Base-by-base conservation (phyloP, 768 basidiomycete species). In the Rhodotorula sphaerocarpa region DNA sequence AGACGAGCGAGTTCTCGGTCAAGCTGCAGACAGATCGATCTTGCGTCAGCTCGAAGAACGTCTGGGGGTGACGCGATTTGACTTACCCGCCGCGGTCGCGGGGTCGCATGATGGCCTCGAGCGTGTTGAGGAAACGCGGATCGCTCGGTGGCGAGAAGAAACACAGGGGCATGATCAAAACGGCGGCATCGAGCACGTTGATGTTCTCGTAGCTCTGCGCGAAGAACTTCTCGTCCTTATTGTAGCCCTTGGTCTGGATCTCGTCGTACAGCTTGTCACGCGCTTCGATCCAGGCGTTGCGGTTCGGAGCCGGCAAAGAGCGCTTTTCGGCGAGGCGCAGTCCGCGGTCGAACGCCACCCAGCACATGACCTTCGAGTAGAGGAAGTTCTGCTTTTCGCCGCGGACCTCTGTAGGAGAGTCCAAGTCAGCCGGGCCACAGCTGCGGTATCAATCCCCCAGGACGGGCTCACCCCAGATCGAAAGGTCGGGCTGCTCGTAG, bases 331-430 rank as follows among this genome's bases (percentile, higher is more conserved):
- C 89, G 28, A 99, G 80, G 15, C 93, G 87, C 9, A 97, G 79
- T 79, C 91, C 92, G 79, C 93, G 80, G 70, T 97, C 92, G 58
- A 96, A 83, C 0, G 92, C 92, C 50, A 96, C 92, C 92, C 89
- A 89, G 63, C 18, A 43, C 53, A 60, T 48, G 43, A 65, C 28
- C 59, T 68, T 69, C 2, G 55, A 58, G 59, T 68, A 68, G 34
- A 58, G 33, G 50, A 69, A 69, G 63, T 69, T 31, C 60, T 69
- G 63, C 44, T 90, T 59, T 61, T 58, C 47, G 33, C 86, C 85
- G 61, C 92, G 80, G 23, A 96, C 92, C 41, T 53, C 52, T 39
- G 36, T 16, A 39, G 9, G 36, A 9, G 36, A 9, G 36, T 39
- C 9, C 36, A n/a, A n/a, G n/a, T n/a, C n/a, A n/a, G n/a, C n/a